A percentile compares a stretch with the other conserved stretches of the same genome.
Evolutionary conservation across 2,329 filamentous ascomycete genomes (phyloP).

Genomic region (Cytospora paraplurivora): DNA sequence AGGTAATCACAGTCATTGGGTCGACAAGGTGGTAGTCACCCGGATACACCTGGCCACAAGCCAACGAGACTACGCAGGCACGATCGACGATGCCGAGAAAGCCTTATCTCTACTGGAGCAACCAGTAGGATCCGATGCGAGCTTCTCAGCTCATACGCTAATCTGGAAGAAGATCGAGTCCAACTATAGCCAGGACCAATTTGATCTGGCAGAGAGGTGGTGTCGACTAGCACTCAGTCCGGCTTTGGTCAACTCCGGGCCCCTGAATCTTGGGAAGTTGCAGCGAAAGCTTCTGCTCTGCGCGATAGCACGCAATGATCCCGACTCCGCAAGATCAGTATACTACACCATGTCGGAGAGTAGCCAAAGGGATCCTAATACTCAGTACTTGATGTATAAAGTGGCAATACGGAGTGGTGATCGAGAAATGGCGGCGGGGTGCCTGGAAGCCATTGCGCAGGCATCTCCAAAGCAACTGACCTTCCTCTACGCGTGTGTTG

Average conservation of each 20-base stretch:
- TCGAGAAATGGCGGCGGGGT: conserved; percentile 59
- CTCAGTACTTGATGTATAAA: conserved; percentile 76
- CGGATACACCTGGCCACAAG: conserved; percentile 66
- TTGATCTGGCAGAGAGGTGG: conserved; percentile 65
- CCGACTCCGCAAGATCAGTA: conserved; percentile 54
- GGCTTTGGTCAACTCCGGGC: conserved; percentile 66
- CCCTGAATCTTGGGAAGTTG: conserved; percentile 68
- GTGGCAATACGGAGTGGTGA: conserved; percentile 64
- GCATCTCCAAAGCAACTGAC: conserved; percentile 53
- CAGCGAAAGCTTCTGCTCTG: conserved; percentile 74
- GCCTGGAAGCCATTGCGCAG: conserved; percentile 63
- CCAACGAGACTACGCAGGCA: conserved; percentile 41
- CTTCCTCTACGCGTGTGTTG: conserved; percentile 76
- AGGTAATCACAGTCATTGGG: conserved; percentile 54
- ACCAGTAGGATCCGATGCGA: conserved; percentile 59
- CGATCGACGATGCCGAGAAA: conserved; percentile 33
- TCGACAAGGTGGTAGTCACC: conserved; percentile 70
- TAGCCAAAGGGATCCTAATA: conserved; percentile 63
- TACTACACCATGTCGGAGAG: conserved; percentile 62
- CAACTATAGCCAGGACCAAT: conserved; percentile 54
- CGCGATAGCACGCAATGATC: conserved; percentile 60
- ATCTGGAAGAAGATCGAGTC: conserved; percentile 79
- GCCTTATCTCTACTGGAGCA: conserved; percentile 49
- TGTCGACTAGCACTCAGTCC: conserved; percentile 68
- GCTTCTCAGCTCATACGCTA: conserved; percentile 69